Conservation (phyloP, 2,329 filamentous ascomycete species). For the Claviceps quebecensis region DNA sequence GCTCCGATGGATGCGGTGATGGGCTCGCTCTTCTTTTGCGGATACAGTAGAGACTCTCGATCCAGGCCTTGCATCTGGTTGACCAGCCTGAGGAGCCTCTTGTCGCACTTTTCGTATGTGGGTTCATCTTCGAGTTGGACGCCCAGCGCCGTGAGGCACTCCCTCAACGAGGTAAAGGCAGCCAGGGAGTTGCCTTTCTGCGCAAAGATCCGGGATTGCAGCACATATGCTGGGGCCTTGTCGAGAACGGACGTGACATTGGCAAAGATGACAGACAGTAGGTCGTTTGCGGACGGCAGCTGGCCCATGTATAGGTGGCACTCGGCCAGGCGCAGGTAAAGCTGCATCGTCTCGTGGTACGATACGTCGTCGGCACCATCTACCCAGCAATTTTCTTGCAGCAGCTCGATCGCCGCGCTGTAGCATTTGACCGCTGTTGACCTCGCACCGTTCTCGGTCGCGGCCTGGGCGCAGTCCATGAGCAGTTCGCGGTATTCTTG, state of each 20-base stretch:
- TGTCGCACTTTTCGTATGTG: conserved; percentile 64
- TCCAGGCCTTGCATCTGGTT: conserved; percentile 45
- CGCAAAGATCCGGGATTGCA: conserved; percentile 66
- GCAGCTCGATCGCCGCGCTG: conserved; percentile 57
- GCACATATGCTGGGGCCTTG: conserved; percentile 70
- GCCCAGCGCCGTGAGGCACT: conserved; percentile 56
- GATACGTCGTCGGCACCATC: conserved; percentile 55
- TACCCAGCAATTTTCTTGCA: conserved; percentile 69
- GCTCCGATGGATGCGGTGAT: conserved; percentile 51
- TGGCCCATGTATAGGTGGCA: conserved; percentile 70
- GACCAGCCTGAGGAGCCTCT: conserved; percentile 52
- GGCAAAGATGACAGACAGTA: conserved; percentile 57
- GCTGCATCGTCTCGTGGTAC: conserved; percentile 72
- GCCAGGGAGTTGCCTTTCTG: conserved; percentile 57
- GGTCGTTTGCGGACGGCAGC: conserved; percentile 48
- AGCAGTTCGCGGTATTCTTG: conserved; percentile 61
- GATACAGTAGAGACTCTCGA: conserved; percentile 28
- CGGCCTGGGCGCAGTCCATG: conserved; percentile 62
- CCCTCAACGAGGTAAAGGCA: conserved; percentile 56
- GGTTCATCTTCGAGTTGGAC: conserved; percentile 51
- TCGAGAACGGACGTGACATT: conserved; percentile 61
- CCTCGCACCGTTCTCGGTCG: conserved; percentile 69
- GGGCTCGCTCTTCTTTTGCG: conserved; percentile 31
- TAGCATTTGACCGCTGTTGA: conserved; percentile 76
- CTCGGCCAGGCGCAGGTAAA: conserved; percentile 69